Evolutionary conservation across 305 asterid genomes (phyloP), one percentile per base, ranked within the genome.

Genomic region (Coffea humblotiana): DNA sequence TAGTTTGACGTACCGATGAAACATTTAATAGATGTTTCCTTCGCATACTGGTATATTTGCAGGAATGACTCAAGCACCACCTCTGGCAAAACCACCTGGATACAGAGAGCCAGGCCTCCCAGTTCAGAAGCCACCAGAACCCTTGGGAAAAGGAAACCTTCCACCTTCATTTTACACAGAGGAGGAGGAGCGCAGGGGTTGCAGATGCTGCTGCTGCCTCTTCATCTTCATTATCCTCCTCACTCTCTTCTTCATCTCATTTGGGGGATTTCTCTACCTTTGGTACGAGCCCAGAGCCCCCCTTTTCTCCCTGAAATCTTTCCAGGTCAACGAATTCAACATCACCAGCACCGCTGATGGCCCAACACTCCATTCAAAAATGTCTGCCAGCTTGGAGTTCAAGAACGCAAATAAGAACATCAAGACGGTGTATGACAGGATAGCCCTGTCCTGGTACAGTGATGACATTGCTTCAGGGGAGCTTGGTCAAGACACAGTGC

Each of bases 221-320:
- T 77, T 80, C 86, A 40, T 85, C 25, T n/a, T 58, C 79, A 6
- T 69, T 2, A 35, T 75, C 10, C 61, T 83, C 77, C 37, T 86
- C 3, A 9, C 82, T 79, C 71, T 86, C 66, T 66, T 84, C 66
- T n/a, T 81, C 79, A 13, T 72, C 70, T 60, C 79, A 27, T 74
- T 80, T 8, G 84, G 78, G 2, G 83, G 85, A 69, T 8, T 86
- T n/a, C 84, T 91, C 74, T 88, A 84, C 82, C 75, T 89, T 9
- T 86, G 83, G 87, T 87, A 84, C 85, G 77, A 83, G 72, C 97
- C 97, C 54, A 89, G 88, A n/a, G 84, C 85, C 73, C 97, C 95
- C 0, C 78, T 74, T 45, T 69, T 92, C 85, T 78, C 72, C 79
- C 58, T 92, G 16, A 83, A 80, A 35, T 88, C 93, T 35, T 77